A percentile compares a stretch with the other conserved stretches of the same genome.
Evolutionary conservation across 1,284 basidiomycete genomes (phyloP).

Genomic region (Cutaneotrichosporon sp.): DNA sequence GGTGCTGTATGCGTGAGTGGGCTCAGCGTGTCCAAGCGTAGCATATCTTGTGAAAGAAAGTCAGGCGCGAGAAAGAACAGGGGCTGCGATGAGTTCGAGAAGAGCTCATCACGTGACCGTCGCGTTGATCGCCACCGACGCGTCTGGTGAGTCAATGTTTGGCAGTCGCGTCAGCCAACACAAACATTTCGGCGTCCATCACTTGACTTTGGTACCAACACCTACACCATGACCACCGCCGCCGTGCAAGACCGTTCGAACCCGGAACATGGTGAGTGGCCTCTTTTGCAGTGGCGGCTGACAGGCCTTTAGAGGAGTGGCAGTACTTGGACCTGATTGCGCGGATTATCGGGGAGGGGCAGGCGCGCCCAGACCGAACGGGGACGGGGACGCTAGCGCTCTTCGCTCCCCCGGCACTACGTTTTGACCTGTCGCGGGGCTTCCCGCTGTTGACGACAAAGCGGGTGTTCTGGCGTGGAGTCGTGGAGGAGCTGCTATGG

Average conservation of each 20-base stretch:
- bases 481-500: constrained; percentile 93
- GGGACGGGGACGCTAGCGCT: constrained; percentile 85
- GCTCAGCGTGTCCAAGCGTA: background rate
- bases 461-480: constrained; percentile 84
- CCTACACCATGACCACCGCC: background rate
- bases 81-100: no score
- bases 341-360: constrained; percentile 67
- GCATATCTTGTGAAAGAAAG: background rate
- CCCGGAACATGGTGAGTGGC: background rate
- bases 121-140: background rate
- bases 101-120: background rate
- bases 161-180: background rate
- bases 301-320: constrained; percentile 63
- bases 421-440: constrained; percentile 70
- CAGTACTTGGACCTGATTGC: constrained; percentile 80
- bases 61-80: no score
- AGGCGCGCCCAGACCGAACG: constrained; percentile 75
- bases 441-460: constrained; percentile 94
- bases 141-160: background rate
- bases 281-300: background rate
- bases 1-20: background rate
- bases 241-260: background rate
- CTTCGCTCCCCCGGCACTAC: constrained; percentile 80
- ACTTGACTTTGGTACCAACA: background rate
- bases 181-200: background rate